Base-by-base conservation (phyloP, 1,284 basidiomycete genomes). In the Cystobasidiaceae sp. region DNA sequence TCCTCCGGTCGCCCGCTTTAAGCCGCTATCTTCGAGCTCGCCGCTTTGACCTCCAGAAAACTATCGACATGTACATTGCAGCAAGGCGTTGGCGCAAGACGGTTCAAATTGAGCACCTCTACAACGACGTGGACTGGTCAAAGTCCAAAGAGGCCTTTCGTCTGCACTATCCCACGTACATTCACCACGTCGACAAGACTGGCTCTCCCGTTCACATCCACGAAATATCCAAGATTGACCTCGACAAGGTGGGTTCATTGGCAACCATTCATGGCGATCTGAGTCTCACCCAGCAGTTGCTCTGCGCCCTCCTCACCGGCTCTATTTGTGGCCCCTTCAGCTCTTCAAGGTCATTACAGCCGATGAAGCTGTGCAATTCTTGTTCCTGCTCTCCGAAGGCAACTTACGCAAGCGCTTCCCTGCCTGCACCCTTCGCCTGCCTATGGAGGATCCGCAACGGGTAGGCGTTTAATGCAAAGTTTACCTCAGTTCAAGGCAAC, bases 351-450 rank as follows among this genome's bases (percentile, higher is more conserved):
- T 39, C 11, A 23, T 66, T 13, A 45, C 51, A 6, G 33, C 21
- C 8, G 55, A 66, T 9, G 55, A 66, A 21, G 50, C 41, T 3
- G 39, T 66, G 23, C 50, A 66, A 30, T 58, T 41, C 23, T 27
- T 66, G 39, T 66, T 37, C 30, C 56, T 66, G 9, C 48, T 58
- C 3, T 61, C 61, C 21, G 63, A 66, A 50, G 52, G 45, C 48
- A 66, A 66, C 27, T n/a, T 66, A 3, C 43, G 63, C 21, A 27
- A 59, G 34, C 55, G 63, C 21, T 66, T 66, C 25, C 63, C 63
- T 6, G 63, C 57, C 13, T 66, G 63, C 49, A 66, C 63, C 4
- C 45, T 66, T 9, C 33, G 41, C 13, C 27, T 49, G 23, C 59
- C n/a, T n/a, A n/a, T n/a, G n/a, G n/a, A n/a, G n/a, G n/a, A n/a